phyloP scores from a whole-genome alignment of 2,329 filamentous ascomycete genomes.

The Alternaria gaisen region DNA sequence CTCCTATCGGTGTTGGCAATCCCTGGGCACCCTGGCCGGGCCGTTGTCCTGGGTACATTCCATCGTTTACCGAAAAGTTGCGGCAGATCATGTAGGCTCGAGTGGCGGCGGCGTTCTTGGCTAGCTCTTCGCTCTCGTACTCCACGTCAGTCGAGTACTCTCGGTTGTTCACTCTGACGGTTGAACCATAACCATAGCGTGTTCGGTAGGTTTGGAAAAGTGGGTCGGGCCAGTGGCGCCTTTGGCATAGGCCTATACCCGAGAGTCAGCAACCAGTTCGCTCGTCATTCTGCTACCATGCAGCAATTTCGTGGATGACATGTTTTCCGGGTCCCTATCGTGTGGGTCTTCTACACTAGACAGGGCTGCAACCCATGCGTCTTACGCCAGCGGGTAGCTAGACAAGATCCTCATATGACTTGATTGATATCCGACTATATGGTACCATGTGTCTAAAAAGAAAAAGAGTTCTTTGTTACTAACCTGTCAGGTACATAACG shows the following conservation, averaged over 20 bases:
- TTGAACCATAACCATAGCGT: slow-evolving; percentile 81
- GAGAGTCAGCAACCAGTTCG: slow-evolving; percentile 38
- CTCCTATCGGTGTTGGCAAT: slow-evolving; percentile 70
- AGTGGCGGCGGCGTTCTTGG: slow-evolving; percentile 93
- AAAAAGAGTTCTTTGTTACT: slow-evolving; percentile 20
- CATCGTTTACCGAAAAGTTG: slow-evolving; percentile 96
- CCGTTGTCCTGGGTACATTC: slow-evolving; percentile 74
- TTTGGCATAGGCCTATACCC: slow-evolving; percentile 83
- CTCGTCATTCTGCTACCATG: slow-evolving; percentile 1
- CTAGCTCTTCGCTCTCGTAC: slow-evolving; percentile 82
- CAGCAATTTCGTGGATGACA: not conserved
- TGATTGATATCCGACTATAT: slow-evolving; percentile 6
- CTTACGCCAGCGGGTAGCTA: slow-evolving; percentile 6
- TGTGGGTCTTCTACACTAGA: slow-evolving; percentile 15
- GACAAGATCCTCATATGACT: not conserved
- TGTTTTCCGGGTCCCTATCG: not conserved
- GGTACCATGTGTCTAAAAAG: slow-evolving; percentile 8
- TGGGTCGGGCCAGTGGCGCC: slow-evolving; percentile 92
- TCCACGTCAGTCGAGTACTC: slow-evolving; percentile 92
- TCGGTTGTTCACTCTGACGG: slow-evolving; percentile 93
- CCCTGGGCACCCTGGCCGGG: slow-evolving; percentile 67
- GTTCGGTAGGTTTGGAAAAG: slow-evolving; percentile 84
- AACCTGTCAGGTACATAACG: slow-evolving; percentile 57
- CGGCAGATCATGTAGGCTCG: slow-evolving; percentile 97
- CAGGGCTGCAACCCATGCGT: slow-evolving; percentile 40